Percentiles rank a stretch among this genome's conserved stretches.
Evolutionary conservation across 2,329 filamentous ascomycete species (phyloP).

Genomic region (Elsinoe necatrix): DNA sequence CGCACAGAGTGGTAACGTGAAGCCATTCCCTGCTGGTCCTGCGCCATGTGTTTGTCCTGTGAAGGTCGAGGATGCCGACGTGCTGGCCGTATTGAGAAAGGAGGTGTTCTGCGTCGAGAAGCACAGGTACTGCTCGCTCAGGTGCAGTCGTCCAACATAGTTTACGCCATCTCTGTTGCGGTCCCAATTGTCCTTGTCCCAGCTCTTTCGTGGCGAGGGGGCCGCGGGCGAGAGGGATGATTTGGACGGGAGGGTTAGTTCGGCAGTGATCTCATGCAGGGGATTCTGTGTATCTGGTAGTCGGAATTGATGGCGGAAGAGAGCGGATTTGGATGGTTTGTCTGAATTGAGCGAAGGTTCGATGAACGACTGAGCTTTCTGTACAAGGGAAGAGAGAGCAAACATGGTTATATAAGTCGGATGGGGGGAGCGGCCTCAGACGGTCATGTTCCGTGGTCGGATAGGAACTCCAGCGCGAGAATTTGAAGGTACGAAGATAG

Average conservation of each 20-base stretch:
- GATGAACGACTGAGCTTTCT: slow-evolving; percentile 92
- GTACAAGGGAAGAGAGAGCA: slow-evolving; percentile 71
- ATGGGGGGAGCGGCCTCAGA: not conserved
- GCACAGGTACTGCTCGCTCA: slow-evolving; percentile 91
- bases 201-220: slow-evolving; percentile 33
- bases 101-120: slow-evolving; percentile 91
- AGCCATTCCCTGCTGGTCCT: slow-evolving; percentile 89
- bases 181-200: slow-evolving; percentile 57
- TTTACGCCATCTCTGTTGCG: slow-evolving; percentile 50
- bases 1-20: slow-evolving; percentile 85
- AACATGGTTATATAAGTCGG: slow-evolving; percentile 40
- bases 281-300: slow-evolving; percentile 87
- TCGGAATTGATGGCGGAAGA: slow-evolving; percentile 95
- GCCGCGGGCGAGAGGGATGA: slow-evolving; percentile 32
- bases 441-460: not conserved
- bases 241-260: slow-evolving; percentile 73
- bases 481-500: not conserved
- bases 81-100: slow-evolving; percentile 72
- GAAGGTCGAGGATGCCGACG: slow-evolving; percentile 71
- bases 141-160: slow-evolving; percentile 84
- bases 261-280: slow-evolving; percentile 90
- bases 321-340: slow-evolving; percentile 76
- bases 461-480: not conserved
- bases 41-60: slow-evolving; percentile 89
- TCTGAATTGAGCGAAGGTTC: slow-evolving; percentile 73